Percentiles rank a stretch among this genome's conserved stretches.
Evolutionary conservation across 805 yeast genomes (phyloP).

Genomic region (Phaffomyces opuntiae): DNA sequence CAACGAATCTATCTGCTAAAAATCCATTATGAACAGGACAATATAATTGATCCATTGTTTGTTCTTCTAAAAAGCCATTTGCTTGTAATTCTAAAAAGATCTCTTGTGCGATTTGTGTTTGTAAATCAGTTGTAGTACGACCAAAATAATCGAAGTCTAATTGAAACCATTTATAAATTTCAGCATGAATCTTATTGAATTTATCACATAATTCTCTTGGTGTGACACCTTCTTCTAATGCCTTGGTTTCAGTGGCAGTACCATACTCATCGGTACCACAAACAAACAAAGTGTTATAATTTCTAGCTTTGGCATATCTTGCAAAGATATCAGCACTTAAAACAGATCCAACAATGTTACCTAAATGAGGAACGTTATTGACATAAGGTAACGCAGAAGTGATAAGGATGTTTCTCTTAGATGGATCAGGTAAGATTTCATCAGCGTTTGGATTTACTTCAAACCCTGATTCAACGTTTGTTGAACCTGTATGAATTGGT

Average conservation of each 20-base stretch:
- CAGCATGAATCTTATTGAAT: slow-evolving; percentile 77
- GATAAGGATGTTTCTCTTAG: slow-evolving; percentile 69
- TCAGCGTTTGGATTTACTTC: slow-evolving; percentile 20
- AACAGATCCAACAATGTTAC: slow-evolving; percentile 94
- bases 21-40: slow-evolving; percentile 88
- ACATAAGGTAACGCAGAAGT: slow-evolving; percentile 98
- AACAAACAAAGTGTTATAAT: slow-evolving; percentile 75
- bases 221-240: slow-evolving; percentile 84
- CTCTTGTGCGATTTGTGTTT: slow-evolving; percentile 93
- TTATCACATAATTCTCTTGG: slow-evolving; percentile 90
- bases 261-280: slow-evolving; percentile 99
- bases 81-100: slow-evolving; percentile 70
- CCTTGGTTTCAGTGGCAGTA: slow-evolving; percentile 98
- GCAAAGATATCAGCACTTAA: slow-evolving; percentile 91
- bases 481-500: slow-evolving; percentile 36
- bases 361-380: slow-evolving; percentile 96
- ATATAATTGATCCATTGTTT: slow-evolving; percentile 81
- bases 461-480: slow-evolving; percentile 22
- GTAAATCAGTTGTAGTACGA: slow-evolving; percentile 86
- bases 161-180: slow-evolving; percentile 95
- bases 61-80: slow-evolving; percentile 81
- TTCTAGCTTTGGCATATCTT: slow-evolving; percentile 83
- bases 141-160: slow-evolving; percentile 94
- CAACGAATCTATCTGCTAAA: slow-evolving; percentile 94
- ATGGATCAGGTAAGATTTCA: slow-evolving; percentile 52